Evolutionary conservation across 257 asterid species (phyloP), one percentile per base, ranked within the genome.

Genomic region (Solanum chiquidenum): DNA sequence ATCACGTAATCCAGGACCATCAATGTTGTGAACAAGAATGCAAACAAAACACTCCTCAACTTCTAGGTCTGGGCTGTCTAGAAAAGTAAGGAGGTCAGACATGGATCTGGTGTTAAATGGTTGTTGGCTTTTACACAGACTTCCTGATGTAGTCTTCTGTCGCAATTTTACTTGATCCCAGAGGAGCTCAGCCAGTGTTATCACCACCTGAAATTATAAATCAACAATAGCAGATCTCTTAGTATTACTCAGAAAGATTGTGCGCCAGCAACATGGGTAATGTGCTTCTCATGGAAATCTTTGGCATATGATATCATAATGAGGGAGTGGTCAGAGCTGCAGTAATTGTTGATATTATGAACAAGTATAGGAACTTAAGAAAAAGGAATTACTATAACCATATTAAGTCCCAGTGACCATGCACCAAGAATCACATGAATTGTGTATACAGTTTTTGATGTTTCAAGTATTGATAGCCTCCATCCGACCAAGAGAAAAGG

Each of bases 1-100:
- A 80, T 97, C 99, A 20, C 98, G 97, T 91, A 97, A 85, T 52
- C 93, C 94, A 31, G 98, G 98, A 33, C 99, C 99, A 82, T 95
- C 99, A 71, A 97, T 97, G 68, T 95, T 95, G 92, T 96, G 95
- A 89, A 96, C 92, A 75, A 95, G 44, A 72, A 95, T 62, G 86
- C 98, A 97, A 71, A 96, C 89, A 91, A 92, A 92, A 74, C 91
- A 91, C 76, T 93, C 98, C 33, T 86, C 93, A 29, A 88, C 93
- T 86, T 92, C 95, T 87, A 83, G 68, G 87, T 92, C 91, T 73
- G 94, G 93, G 44, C 93, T 94, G 73, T 95, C 94, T 66, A 97
- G 91, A 91, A 94, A 95, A 83, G 93, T 90, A 85, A 97, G 93
- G 62, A 95, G 92, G 88, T 96, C 98, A 89, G 96, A 95, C 92